Evolutionary conservation across 345 rosid species (phyloP).

Genomic region (Laguncularia racemosa): DNA sequence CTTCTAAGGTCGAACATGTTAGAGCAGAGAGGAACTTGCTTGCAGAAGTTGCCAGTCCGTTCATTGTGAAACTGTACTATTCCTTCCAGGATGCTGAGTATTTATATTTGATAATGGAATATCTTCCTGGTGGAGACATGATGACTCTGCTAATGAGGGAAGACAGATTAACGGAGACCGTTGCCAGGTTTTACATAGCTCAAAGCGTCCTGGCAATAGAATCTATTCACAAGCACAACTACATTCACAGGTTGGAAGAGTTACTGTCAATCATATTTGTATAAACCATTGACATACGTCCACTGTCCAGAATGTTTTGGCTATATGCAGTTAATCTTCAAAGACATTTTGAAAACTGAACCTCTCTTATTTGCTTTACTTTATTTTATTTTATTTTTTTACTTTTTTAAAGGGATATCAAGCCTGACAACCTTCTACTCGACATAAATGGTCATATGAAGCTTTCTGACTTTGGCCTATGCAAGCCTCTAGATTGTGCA

Average conservation of each 20-base stretch:
- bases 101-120: conserved; percentile 91
- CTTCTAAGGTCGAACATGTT: conserved; percentile 85
- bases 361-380: background rate
- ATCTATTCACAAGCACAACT: conserved; percentile 87
- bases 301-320: background rate
- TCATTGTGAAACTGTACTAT: conserved; percentile 89
- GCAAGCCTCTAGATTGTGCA: conserved; percentile 93
- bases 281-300: conserved; percentile 7
- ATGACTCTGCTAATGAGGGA: conserved; percentile 94
- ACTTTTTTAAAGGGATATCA: conserved; percentile 65
- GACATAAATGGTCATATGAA: conserved; percentile 97
- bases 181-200: conserved; percentile 84
- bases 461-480: conserved; percentile 95
- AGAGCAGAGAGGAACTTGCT: conserved; percentile 96
- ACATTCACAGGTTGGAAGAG: conserved; percentile 75
- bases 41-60: conserved; percentile 97
- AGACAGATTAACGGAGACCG: conserved; percentile 80
- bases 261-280: conserved; percentile 6
- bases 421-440: conserved; percentile 92
- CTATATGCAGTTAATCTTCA: too few species aligned
- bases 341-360: background rate
- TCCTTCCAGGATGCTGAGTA: conserved; percentile 94
- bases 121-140: conserved; percentile 97
- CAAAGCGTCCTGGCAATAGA: conserved; percentile 94
- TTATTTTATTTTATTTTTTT: conserved; percentile 4